These are phyloP conservation scores for Xylaria multiplex DNA, from an alignment of 2,329 filamentous ascomycete species.

Conservation along the genomic window DNA sequence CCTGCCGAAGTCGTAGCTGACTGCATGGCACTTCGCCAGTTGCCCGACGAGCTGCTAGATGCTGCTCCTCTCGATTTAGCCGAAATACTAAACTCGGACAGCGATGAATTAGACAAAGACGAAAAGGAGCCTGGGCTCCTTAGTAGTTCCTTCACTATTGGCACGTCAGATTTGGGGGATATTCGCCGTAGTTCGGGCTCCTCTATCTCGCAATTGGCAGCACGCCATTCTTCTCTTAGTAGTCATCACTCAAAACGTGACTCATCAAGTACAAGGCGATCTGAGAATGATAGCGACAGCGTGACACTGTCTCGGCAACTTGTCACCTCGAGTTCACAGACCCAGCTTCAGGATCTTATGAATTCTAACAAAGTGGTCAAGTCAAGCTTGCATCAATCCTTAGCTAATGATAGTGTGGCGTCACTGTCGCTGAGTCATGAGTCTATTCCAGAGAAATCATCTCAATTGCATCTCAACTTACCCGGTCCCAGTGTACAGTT, in stretches of 20 bases:
- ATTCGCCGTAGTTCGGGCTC: slow-evolving; percentile 66
- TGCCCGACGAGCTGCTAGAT: slow-evolving; percentile 41
- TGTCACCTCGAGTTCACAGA: slow-evolving; percentile 60
- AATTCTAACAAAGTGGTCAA: slow-evolving; percentile 68
- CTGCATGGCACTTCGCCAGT: slow-evolving; percentile 74
- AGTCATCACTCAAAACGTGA: slow-evolving; percentile 62
- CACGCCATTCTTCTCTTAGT: slow-evolving; percentile 61
- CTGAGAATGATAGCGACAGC: slow-evolving; percentile 63
- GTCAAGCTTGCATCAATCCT: slow-evolving; percentile 63
- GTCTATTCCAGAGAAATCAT: slow-evolving; percentile 54
- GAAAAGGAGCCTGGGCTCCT: slow-evolving; percentile 54
- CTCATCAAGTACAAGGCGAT: slow-evolving; percentile 55
- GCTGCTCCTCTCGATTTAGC: slow-evolving; percentile 39
- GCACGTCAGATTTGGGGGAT: slow-evolving; percentile 50
- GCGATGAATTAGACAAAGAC: slow-evolving; percentile 49
- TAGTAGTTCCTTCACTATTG: slow-evolving; percentile 49
- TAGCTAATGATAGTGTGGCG: slow-evolving; percentile 67
- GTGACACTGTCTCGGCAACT: slow-evolving; percentile 68
- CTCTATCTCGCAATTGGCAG: slow-evolving; percentile 57
- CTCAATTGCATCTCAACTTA: slow-evolving; percentile 46
- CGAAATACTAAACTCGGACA: slow-evolving; percentile 39
- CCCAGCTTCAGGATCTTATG: slow-evolving; percentile 69
- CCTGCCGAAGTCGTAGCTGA: slow-evolving; percentile 82
- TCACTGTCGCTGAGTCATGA: slow-evolving; percentile 64
- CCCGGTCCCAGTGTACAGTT: slow-evolving; percentile 45